phyloP scores from a whole-genome alignment of 2,329 filamentous ascomycete genomes.

The Rutstroemia sp. region DNA sequence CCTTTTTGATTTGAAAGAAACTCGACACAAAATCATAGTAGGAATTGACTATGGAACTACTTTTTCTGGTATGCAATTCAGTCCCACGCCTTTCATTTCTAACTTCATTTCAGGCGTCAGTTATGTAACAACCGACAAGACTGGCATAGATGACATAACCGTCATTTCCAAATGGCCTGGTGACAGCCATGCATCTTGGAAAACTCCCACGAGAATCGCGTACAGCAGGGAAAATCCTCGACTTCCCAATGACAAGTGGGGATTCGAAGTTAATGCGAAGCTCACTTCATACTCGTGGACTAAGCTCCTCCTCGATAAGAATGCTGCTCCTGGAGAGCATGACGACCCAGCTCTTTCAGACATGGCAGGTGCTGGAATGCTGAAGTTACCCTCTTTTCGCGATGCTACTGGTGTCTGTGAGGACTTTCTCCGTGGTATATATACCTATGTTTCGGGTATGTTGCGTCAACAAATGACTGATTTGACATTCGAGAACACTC shows the following conservation, averaged over 20 bases:
- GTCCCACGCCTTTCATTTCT: not conserved
- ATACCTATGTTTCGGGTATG: constrained; percentile 9
- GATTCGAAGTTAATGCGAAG: constrained; percentile 19
- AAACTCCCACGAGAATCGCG: constrained; percentile 19
- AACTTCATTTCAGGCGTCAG: constrained; percentile 8
- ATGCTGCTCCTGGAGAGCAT: constrained; percentile 8
- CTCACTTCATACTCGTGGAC: constrained; percentile 23
- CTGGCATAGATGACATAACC: constrained; percentile 14
- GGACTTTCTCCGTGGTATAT: constrained; percentile 19
- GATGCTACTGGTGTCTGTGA: constrained; percentile 17
- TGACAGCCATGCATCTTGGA: constrained; percentile 9
- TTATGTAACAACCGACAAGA: constrained; percentile 15
- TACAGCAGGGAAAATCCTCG: constrained; percentile 15
- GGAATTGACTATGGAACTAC: constrained; percentile 26
- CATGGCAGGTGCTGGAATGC: constrained; percentile 9
- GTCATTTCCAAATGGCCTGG: constrained; percentile 18
- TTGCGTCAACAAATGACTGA: constrained; percentile 10
- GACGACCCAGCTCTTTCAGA: constrained; percentile 15
- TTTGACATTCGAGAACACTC: constrained; percentile 12
- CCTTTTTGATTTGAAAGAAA: not conserved
- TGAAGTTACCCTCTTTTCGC: constrained; percentile 14
- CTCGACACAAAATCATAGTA: constrained; percentile 19
- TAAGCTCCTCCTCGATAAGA: constrained; percentile 22
- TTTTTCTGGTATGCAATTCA: constrained; percentile 14
- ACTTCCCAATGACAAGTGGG: constrained; percentile 16